Conservation (phyloP, 2,329 filamentous ascomycete genomes). For the Aspergillus ibericus region DNA sequence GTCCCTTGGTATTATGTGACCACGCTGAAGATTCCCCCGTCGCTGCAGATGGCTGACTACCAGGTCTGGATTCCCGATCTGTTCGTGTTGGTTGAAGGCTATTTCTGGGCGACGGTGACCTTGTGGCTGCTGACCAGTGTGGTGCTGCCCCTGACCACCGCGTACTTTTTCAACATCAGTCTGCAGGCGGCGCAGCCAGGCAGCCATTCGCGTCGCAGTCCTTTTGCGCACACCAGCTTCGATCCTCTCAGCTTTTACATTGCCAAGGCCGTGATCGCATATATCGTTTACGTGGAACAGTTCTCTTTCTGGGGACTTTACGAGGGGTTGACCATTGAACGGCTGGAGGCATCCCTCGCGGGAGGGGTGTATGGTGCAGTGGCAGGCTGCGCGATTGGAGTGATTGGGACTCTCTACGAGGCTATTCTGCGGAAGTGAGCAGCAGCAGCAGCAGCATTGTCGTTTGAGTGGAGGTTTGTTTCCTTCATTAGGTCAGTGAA, state of each 20-base stretch:
- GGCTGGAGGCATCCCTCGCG: constrained; percentile 40
- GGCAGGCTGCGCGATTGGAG: constrained; percentile 43
- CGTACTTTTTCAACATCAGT: constrained; percentile 90
- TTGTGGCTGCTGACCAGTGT: constrained; percentile 75
- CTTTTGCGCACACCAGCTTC: constrained; percentile 44
- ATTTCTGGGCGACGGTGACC: constrained; percentile 80
- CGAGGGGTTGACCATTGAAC: constrained; percentile 35
- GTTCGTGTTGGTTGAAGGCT: constrained; percentile 70
- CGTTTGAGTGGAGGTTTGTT: no score
- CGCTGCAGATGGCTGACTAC: constrained; percentile 58
- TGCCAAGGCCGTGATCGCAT: constrained; percentile 77
- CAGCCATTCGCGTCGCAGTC: constrained; percentile 17
- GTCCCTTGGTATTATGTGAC: constrained; percentile 72
- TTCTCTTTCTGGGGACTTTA: constrained; percentile 42
- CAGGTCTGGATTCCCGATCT: constrained; percentile 74
- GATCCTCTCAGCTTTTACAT: constrained; percentile 92
- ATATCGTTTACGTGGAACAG: constrained; percentile 69
- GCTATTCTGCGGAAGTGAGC: constrained; percentile 45
- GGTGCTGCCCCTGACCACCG: constrained; percentile 67
- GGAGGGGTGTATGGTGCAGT: constrained; percentile 42
- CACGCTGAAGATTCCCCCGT: constrained; percentile 64
- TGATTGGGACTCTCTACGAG: constrained; percentile 47
- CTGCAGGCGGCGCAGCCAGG: constrained; percentile 44
- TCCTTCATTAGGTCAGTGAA: background rate
- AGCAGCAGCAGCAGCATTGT: no score